Conservation (phyloP, 306 rosid species). For the Inga laurina region DNA sequence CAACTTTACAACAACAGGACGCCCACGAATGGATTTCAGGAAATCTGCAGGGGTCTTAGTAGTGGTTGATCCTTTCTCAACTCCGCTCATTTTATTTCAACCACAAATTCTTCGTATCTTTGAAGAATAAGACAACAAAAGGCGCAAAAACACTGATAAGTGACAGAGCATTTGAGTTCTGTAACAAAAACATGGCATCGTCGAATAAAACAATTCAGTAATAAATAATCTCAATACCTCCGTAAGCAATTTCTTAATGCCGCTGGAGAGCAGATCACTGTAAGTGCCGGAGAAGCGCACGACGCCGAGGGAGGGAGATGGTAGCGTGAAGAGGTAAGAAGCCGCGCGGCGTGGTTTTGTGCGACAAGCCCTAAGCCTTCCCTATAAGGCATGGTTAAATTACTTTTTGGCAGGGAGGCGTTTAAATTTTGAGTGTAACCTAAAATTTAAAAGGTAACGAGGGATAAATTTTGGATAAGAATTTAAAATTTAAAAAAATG, state of each 20-base stretch:
- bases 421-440: no score
- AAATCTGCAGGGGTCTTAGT: slow-evolving; percentile 93
- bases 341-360: not conserved
- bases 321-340: not conserved
- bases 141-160: not conserved
- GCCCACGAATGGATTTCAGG: slow-evolving; percentile 91
- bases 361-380: not conserved
- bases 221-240: not conserved
- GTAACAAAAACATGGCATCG: not conserved
- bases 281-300: not conserved
- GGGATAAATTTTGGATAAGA: accelerated
- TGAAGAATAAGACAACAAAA: not conserved
- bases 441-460: no score
- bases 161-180: not conserved
- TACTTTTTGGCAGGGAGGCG: no score
- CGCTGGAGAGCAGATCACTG: not conserved
- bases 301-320: no score
- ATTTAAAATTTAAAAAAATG: no score
- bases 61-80: slow-evolving; percentile 68
- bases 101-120: not conserved
- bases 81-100: slow-evolving; percentile 44
- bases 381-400: no score
- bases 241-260: not conserved
- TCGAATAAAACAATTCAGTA: not conserved
- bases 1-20: slow-evolving; percentile 90